phyloP scores from a whole-genome alignment of 1,139 yeast genomes.

The Pichia sp. region DNA sequence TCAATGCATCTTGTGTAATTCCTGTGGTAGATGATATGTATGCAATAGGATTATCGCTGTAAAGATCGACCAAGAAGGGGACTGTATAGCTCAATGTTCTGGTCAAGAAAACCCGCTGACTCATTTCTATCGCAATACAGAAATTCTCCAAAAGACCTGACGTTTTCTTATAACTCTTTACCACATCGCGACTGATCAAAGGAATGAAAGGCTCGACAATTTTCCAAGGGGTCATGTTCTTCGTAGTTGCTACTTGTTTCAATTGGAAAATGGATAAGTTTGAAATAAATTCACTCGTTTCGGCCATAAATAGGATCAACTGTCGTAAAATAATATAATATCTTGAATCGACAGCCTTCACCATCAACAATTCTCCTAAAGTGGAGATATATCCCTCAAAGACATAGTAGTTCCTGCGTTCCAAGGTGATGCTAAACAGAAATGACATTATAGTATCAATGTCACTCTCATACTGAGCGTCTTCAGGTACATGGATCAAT shows the following conservation, averaged over 20 bases:
- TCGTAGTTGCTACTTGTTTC: conserved; percentile 36
- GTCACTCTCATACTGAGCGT: conserved; percentile 31
- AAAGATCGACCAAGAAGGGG: conserved; percentile 44
- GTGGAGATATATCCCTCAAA: conserved; percentile 59
- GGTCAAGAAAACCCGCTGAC: conserved; percentile 52
- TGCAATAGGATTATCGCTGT: conserved; percentile 54
- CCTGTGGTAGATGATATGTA: conserved; percentile 40
- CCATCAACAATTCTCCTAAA: conserved; percentile 53
- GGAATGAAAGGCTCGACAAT: conserved; percentile 75
- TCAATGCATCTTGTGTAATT: conserved; percentile 18
- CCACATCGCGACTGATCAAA: conserved; percentile 58
- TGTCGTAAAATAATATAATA: conserved; percentile 53
- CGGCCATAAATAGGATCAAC: conserved; percentile 54
- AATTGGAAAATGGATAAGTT: conserved; percentile 58
- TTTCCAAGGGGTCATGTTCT: conserved; percentile 53
- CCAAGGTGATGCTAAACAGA: conserved; percentile 28
- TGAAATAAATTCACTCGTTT: conserved; percentile 51
- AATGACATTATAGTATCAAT: conserved; percentile 33
- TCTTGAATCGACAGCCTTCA: conserved; percentile 51
- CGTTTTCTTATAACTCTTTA: conserved; percentile 42
- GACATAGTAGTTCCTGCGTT: conserved; percentile 34
- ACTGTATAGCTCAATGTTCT: conserved; percentile 70
- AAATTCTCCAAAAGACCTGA: conserved; percentile 52
- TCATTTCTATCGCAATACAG: conserved; percentile 58
- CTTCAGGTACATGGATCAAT: conserved; percentile 33